Percentiles rank a stretch among this genome's conserved stretches.
phyloP scores from a whole-genome alignment of 768 basidiomycete species.

The Plicaturopsis crispa region DNA sequence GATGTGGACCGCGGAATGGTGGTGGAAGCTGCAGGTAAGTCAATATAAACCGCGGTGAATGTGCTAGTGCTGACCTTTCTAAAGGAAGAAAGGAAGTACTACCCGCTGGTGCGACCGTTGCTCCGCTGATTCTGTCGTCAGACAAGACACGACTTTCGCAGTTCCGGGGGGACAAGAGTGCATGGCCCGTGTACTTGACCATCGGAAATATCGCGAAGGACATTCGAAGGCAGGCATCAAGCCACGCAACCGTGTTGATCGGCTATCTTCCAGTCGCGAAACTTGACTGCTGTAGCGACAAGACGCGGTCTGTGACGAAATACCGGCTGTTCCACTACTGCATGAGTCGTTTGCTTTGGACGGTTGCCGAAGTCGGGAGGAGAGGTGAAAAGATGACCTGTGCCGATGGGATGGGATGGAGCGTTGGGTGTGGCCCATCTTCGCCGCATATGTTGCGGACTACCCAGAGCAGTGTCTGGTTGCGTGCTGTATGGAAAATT shows the following conservation, averaged over 20 bases:
- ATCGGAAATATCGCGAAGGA: conserved; percentile 35
- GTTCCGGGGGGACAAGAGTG: conserved; percentile 29
- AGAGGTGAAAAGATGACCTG: conserved; percentile 24
- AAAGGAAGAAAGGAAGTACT: no score
- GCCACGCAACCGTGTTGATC: conserved; percentile 24
- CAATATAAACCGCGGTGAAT: no score
- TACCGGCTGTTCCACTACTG: conserved; percentile 29
- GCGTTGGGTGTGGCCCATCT: conserved; percentile 25
- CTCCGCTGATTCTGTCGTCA: no score
- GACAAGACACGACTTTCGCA: conserved; percentile 37
- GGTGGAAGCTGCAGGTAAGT: conserved; percentile 6
- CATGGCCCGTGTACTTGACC: conserved; percentile 38
- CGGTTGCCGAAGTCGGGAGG: conserved; percentile 20
- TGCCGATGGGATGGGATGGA: conserved; percentile 27
- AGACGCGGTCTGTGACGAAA: conserved; percentile 9
- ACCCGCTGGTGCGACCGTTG: no score
- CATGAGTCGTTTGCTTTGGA: conserved; percentile 22
- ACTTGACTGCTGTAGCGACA: conserved; percentile 18
- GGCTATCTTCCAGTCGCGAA: conserved; percentile 31
- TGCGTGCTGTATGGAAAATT: conserved; percentile 10
- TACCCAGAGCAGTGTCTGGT: conserved; percentile 5
- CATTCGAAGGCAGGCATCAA: conserved; percentile 26
- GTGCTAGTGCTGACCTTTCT: no score
- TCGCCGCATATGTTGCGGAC: conserved; percentile 4
- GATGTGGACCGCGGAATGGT: conserved; percentile 9